A percentile compares a stretch with the other conserved stretches of the same genome.
These are phyloP conservation scores for Microbotryum scabiosae DNA, from an alignment of 1,284 basidiomycete genomes.

Conservation along the genomic window DNA sequence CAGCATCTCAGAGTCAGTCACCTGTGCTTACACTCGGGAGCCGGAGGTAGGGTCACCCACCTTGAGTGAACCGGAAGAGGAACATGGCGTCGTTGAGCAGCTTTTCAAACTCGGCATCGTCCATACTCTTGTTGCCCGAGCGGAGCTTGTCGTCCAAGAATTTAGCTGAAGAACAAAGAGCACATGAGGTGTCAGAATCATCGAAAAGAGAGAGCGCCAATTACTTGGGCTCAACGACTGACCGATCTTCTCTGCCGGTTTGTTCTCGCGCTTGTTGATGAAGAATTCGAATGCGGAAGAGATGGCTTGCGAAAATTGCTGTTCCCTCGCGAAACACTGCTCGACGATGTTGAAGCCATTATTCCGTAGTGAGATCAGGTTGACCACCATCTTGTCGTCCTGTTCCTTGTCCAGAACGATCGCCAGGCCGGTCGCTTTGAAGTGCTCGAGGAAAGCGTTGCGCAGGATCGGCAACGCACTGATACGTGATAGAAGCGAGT, in stretches of 20 bases:
- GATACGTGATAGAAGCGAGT: slow-evolving; percentile 57
- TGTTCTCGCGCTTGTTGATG: slow-evolving; percentile 71
- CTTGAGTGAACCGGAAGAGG: slow-evolving; percentile 76
- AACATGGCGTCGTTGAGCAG: slow-evolving; percentile 67
- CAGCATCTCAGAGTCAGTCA: neutral
- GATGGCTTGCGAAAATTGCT: slow-evolving; percentile 41
- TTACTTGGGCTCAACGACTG: slow-evolving; percentile 16
- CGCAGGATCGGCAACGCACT: slow-evolving; percentile 51
- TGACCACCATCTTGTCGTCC: slow-evolving; percentile 69
- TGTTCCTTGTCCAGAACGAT: slow-evolving; percentile 53
- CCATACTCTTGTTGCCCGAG: slow-evolving; percentile 65
- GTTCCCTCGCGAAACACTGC: slow-evolving; percentile 46
- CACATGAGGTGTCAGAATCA: slow-evolving; percentile 1
- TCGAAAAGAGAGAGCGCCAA: neutral
- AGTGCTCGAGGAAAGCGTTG: slow-evolving; percentile 55
- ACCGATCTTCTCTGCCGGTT: slow-evolving; percentile 83
- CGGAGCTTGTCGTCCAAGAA: slow-evolving; percentile 79
- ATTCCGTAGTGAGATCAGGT: slow-evolving; percentile 61
- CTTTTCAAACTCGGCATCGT: slow-evolving; percentile 61
- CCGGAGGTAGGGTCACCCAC: slow-evolving; percentile 25
- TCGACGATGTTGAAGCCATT: slow-evolving; percentile 52
- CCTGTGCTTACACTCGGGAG: too few relatives aligned
- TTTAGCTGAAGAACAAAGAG: slow-evolving; percentile 51
- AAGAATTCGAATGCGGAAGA: slow-evolving; percentile 69
- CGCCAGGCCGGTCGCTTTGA: slow-evolving; percentile 36